Evolutionary conservation across 2,329 filamentous ascomycete genomes (phyloP).

Genomic region (Aspergillus ochraceus): DNA sequence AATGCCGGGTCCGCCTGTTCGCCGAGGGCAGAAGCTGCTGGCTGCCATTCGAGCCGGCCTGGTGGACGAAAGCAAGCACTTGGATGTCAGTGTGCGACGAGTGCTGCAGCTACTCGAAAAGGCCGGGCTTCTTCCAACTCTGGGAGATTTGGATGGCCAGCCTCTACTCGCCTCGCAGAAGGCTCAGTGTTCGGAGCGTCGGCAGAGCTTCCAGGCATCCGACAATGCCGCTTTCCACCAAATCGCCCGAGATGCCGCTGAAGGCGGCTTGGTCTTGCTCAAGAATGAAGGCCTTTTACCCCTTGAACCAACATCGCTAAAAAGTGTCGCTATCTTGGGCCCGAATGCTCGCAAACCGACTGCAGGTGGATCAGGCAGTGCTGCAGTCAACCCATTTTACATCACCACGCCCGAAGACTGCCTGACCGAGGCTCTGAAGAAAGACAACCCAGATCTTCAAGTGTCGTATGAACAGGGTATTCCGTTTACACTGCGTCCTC

Average conservation of each 20-base stretch:
- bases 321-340: constrained; percentile 7
- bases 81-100: neutral
- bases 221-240: neutral
- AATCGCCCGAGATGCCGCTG: neutral
- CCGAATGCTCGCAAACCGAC: constrained; percentile 1
- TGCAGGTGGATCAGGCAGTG: constrained; percentile 7
- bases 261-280: constrained; percentile 1
- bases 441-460: neutral
- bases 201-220: too few species aligned
- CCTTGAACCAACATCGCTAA: neutral
- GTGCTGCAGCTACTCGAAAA: neutral
- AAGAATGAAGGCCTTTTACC: constrained; percentile 8
- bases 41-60: neutral
- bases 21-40: neutral
- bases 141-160: too few species aligned
- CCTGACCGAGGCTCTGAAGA: neutral
- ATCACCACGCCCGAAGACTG: constrained; percentile 2
- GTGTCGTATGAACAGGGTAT: neutral
- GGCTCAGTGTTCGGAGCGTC: too few species aligned
- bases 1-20: constrained; percentile 8
- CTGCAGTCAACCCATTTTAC: constrained; percentile 9
- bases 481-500: neutral
- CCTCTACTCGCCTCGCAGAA: too few species aligned
- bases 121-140: neutral
- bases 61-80: too few species aligned